These are phyloP conservation scores for Starmera caribaea DNA, from an alignment of 805 yeast species.

Conservation along the genomic window DNA sequence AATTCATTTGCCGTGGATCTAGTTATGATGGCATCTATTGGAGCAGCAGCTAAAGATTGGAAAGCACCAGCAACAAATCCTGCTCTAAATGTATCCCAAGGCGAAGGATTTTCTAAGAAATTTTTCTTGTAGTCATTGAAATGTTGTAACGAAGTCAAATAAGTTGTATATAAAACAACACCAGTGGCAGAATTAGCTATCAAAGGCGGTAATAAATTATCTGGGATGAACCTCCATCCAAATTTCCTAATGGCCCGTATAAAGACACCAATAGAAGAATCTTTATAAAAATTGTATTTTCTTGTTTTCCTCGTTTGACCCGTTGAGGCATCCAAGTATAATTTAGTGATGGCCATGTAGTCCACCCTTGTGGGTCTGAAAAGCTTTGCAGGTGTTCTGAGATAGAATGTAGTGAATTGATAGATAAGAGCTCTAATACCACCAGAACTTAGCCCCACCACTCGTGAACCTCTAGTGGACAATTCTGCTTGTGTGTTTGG, in stretches of 20 bases:
- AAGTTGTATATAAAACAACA: conserved; percentile 73
- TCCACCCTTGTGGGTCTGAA: conserved; percentile 90
- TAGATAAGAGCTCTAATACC: conserved; percentile 78
- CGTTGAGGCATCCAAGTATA: conserved; percentile 31
- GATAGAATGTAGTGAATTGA: conserved; percentile 67
- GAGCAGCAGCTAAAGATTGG: conserved; percentile 89
- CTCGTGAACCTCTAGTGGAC: conserved; percentile 31
- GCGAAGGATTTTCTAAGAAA: conserved; percentile 15
- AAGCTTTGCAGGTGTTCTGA: conserved; percentile 74
- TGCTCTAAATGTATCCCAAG: conserved; percentile 57
- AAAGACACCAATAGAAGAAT: conserved; percentile 71
- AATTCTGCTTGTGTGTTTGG: conserved; percentile 13
- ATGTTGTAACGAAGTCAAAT: conserved; percentile 44
- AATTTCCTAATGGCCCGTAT: conserved; percentile 59
- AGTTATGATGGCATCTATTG: conserved; percentile 83
- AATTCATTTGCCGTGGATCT: conserved; percentile 72
- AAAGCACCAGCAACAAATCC: conserved; percentile 82
- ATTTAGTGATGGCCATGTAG: conserved; percentile 61
- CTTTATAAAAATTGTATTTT: conserved; percentile 46
- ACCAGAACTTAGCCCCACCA: conserved; percentile 76
- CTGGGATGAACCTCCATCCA: conserved; percentile 85
- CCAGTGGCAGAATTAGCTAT: conserved; percentile 89
- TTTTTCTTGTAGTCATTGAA: conserved; percentile 18
- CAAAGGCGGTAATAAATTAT: conserved; percentile 72
- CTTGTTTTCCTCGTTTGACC: conserved; percentile 29